These are phyloP conservation scores for Hemileccinum impolitum DNA, from an alignment of 768 basidiomycete genomes.

Conservation along the genomic window DNA sequence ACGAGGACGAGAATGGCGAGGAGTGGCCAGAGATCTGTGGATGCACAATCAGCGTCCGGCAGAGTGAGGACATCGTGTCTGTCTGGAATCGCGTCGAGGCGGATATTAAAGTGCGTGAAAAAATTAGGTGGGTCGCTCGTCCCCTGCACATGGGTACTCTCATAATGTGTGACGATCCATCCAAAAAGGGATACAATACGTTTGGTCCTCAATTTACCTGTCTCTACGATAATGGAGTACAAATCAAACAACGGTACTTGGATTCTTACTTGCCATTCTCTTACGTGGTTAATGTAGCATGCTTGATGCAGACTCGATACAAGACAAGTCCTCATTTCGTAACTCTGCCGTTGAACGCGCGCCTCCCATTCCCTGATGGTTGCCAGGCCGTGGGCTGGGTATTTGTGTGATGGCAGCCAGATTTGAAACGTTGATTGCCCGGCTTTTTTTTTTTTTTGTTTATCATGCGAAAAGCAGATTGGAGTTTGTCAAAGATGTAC, in stretches of 20 bases:
- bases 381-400: neutral
- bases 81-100: slow-evolving; percentile 87
- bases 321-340: slow-evolving; percentile 84
- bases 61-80: slow-evolving; percentile 91
- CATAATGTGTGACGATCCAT: slow-evolving; percentile 4
- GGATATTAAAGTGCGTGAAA: slow-evolving; percentile 72
- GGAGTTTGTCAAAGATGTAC: slow-evolving; percentile 11
- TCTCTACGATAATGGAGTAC: slow-evolving; percentile 86
- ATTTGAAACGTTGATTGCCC: neutral
- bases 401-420: neutral
- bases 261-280: neutral
- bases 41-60: slow-evolving; percentile 90
- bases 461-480: slow-evolving; percentile 2
- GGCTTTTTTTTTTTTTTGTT: neutral
- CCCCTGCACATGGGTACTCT: neutral
- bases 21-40: slow-evolving; percentile 88
- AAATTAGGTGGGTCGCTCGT: slow-evolving; percentile 69
- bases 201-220: slow-evolving; percentile 68
- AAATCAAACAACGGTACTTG: slow-evolving; percentile 82
- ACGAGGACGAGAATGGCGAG: slow-evolving; percentile 34
- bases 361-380: slow-evolving; percentile 20
- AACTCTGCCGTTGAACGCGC: slow-evolving; percentile 55
- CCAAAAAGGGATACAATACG: slow-evolving; percentile 71
- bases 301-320: slow-evolving; percentile 67
- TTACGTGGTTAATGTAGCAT: slow-evolving; percentile 1